phyloP scores from a whole-genome alignment of 2,329 filamentous ascomycete species.

The Botrytis sinoallii region DNA sequence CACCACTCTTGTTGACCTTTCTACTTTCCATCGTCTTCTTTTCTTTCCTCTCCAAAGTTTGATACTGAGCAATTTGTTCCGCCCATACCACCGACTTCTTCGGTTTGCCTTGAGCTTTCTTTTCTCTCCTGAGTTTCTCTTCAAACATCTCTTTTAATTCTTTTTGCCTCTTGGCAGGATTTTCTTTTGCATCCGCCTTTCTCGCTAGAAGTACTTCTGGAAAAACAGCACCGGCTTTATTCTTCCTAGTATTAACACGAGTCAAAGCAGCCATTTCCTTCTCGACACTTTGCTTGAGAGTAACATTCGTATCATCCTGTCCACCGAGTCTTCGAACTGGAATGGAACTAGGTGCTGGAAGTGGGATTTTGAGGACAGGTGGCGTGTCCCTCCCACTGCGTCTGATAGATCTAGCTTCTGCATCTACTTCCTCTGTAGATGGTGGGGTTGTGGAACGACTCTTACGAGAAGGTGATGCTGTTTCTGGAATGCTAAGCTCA shows the following conservation, averaged over 20 bases:
- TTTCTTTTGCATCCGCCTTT: conserved; percentile 41
- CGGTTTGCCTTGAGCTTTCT: conserved; percentile 30
- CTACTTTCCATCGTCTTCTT: conserved; percentile 27
- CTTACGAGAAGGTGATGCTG: conserved; percentile 27
- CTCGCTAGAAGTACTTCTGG: conserved; percentile 36
- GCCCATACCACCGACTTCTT: conserved; percentile 36
- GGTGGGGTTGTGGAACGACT: conserved; percentile 20
- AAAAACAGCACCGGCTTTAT: conserved; percentile 42
- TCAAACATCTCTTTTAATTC: conserved; percentile 38
- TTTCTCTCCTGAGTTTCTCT: conserved; percentile 28
- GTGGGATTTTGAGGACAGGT: conserved; percentile 30
- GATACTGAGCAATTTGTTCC: conserved; percentile 35
- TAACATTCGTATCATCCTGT: conserved; percentile 35
- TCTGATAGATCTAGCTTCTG: conserved; percentile 30
- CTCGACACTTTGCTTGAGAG: conserved; percentile 39
- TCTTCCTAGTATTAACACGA: conserved; percentile 46
- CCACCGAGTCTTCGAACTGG: conserved; percentile 34
- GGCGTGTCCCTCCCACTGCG: conserved; percentile 37
- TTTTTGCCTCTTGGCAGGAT: conserved; percentile 40
- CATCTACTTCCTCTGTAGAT: conserved; percentile 24
- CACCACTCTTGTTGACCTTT: conserved; percentile 16
- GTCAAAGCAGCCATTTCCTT: conserved; percentile 45
- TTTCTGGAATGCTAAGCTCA: conserved; percentile 25
- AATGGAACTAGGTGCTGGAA: conserved; percentile 35
- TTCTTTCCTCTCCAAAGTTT: conserved; percentile 29